Conservation (phyloP, 1,284 basidiomycete genomes). For the Xerocomus minutiporus region DNA sequence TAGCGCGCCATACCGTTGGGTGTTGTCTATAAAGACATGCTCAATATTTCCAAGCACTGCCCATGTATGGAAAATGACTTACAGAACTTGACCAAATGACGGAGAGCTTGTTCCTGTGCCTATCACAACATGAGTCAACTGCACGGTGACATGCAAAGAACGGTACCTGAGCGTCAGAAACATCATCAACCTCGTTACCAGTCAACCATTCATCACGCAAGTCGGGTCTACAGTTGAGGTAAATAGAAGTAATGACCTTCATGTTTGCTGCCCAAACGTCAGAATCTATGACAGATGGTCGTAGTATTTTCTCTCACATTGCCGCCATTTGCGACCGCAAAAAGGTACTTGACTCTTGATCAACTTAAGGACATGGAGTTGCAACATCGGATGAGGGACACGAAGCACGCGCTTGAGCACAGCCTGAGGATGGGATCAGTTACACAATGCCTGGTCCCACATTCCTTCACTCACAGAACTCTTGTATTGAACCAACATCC, state of each 20-base stretch:
- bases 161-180: constrained; percentile 72
- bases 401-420: constrained; percentile 93
- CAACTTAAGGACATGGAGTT: constrained; percentile 94
- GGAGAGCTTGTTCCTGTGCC: constrained; percentile 95
- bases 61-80: constrained; percentile 29
- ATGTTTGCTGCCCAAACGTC: constrained; percentile 74
- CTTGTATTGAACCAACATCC: constrained; percentile 97
- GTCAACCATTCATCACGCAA: constrained; percentile 97
- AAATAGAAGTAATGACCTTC: constrained; percentile 99
- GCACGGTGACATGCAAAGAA: neutral
- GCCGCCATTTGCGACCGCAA: constrained; percentile 97
- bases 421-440: constrained; percentile 49
- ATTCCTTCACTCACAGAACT: constrained; percentile 66
- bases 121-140: constrained; percentile 32
- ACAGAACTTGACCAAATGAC: constrained; percentile 95
- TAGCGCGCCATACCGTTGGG: constrained; percentile 71
- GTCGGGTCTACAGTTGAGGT: constrained; percentile 94
- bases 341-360: constrained; percentile 99
- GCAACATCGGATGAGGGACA: constrained; percentile 91
- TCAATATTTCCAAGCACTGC: constrained; percentile 1
- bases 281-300: constrained; percentile 7
- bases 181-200: constrained; percentile 88
- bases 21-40: constrained; percentile 55
- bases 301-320: constrained; percentile 55
- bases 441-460: neutral